A percentile compares a stretch with the other conserved stretches of the same genome.
Evolutionary conservation across 139 green algal genomes (phyloP).

Genomic region (Eudorina sp.): DNA sequence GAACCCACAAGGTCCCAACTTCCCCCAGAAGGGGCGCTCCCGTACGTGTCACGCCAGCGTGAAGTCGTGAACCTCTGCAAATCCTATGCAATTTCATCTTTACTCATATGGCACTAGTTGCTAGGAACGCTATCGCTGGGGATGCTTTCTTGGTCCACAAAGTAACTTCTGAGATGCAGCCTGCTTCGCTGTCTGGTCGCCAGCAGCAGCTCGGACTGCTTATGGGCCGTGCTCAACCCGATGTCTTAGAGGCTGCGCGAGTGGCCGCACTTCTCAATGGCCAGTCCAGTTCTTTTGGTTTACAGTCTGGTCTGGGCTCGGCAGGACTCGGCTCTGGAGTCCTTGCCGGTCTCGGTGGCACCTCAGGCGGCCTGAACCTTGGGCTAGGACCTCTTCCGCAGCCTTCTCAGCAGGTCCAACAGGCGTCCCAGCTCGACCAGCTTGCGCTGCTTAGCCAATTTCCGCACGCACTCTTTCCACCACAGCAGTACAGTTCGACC

Average conservation of each 20-base stretch:
- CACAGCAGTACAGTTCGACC: neutral
- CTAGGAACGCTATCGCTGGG: neutral
- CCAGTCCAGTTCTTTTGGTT: neutral
- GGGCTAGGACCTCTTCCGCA: neutral
- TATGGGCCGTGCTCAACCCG: constrained; percentile 5
- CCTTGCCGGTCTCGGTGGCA: neutral
- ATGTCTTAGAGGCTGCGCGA: constrained; percentile 31
- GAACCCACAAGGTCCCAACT: too few species aligned
- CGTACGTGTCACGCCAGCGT: too few species aligned
- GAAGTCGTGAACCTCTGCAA: too few species aligned
- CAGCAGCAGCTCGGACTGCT: constrained; percentile 28
- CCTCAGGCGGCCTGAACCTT: neutral
- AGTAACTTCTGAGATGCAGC: constrained; percentile 19
- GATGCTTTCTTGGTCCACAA: neutral
- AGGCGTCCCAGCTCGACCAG: constrained; percentile 3
- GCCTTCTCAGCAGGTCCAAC: neutral
- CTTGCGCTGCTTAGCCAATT: neutral
- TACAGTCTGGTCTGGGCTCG: constrained; percentile 9
- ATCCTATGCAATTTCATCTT: too few species aligned
- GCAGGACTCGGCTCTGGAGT: neutral
- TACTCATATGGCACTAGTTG: too few species aligned
- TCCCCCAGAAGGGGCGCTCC: too few species aligned
- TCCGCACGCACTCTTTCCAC: neutral
- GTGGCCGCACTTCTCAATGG: constrained; percentile 13
- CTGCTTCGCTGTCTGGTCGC: neutral